These are phyloP conservation scores for Kalanchoe fedtschenkoi DNA, from an alignment of 164 flowering plant species.

Conservation along the genomic window DNA sequence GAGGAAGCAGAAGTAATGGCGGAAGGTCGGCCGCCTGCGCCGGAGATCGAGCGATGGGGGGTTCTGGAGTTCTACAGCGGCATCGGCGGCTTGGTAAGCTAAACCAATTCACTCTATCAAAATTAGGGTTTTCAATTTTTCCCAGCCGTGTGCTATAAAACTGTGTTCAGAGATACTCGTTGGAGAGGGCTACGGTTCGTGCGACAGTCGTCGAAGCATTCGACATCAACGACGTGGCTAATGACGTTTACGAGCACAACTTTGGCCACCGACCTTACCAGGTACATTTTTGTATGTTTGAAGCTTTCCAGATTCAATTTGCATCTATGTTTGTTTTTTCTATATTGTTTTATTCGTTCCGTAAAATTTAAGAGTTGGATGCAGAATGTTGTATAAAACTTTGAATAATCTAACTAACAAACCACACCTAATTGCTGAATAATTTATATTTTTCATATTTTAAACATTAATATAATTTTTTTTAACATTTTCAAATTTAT, in stretches of 20 bases:
- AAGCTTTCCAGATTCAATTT: background rate
- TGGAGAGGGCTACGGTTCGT: constrained; percentile 42
- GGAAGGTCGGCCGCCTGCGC: background rate
- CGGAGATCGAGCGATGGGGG: constrained; percentile 29
- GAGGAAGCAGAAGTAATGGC: too few species aligned
- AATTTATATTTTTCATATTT: too few species aligned
- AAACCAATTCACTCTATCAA: background rate
- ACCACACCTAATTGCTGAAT: too few species aligned
- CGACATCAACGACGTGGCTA: constrained; percentile 77
- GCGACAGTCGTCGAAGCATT: constrained; percentile 77
- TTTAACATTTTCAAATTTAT: too few species aligned
- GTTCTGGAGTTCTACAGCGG: constrained; percentile 95
- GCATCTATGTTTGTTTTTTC: too few species aligned
- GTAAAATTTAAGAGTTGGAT: too few species aligned
- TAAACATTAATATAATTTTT: too few species aligned
- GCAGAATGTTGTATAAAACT: too few species aligned
- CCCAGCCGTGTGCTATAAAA: too few species aligned
- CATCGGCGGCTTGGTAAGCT: constrained; percentile 77
- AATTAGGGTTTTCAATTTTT: background rate
- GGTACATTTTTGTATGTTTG: constrained; percentile 20
- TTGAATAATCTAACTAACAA: too few species aligned
- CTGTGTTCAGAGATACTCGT: constrained; percentile 52
- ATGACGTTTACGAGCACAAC: constrained; percentile 76
- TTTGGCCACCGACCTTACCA: constrained; percentile 82
- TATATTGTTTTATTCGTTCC: too few species aligned